Base-by-base conservation (phyloP, 257 asterid species). In the Coffea eugenioides region DNA sequence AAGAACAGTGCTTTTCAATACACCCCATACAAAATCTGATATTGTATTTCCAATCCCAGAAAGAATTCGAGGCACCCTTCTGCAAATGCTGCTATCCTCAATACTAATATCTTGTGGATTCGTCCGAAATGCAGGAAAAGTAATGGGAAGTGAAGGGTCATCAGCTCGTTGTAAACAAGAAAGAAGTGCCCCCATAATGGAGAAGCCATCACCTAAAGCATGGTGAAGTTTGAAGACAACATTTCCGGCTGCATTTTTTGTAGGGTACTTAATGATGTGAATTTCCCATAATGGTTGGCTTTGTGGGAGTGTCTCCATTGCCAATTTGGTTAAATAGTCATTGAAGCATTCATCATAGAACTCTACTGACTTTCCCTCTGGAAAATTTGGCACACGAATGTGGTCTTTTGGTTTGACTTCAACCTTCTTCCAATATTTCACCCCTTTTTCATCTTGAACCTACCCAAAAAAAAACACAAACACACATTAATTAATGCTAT, bases 211-310 rank as follows among this genome's bases (percentile, higher is more conserved):
- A 25, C 90, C 90, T 27, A 84, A 74, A 64, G 90, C 65, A 78
- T 87, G 90, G 18, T 86, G 88, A 65, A 87, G 86, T 51, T 80
- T 87, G 15, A 87, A 84, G 0, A 87, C 71, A n/a, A 82, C 12
- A 75, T 54, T 70, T 75, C 81, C 88, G 68, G 83, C 82, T 57
- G 90, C 84, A 64, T 82, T 75, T 20, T 70, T 87, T 6, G 90
- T 87, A 0, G 86, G 90, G 68, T 87, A 87, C 41, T 72, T 80
- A 0, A 87, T 66, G 20, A 82, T 43, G 69, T 87, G 90, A 54
- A 87, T 81, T 71, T 87, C 86, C 90, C 90, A 87, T 25, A 87
- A 59, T 12, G 90, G 90, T n/a, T 80, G 81, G 18, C 8, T 84
- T 67, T 87, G 85, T 67, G 82, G 81, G 12, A 87, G 54, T 75